Conservation (phyloP, 345 rosid genomes). For the Syzygium jambos region DNA sequence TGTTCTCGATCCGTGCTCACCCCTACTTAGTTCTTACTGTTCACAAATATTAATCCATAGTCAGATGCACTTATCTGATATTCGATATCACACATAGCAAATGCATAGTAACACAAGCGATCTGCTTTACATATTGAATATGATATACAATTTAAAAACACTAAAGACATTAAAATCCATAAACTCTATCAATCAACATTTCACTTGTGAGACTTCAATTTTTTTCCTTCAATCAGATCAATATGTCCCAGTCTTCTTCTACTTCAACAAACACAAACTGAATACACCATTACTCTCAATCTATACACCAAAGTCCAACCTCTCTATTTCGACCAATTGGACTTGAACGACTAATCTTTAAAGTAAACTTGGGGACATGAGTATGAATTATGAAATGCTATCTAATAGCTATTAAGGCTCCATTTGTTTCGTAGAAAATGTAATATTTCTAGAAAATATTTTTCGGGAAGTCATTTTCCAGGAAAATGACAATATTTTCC, state of each 20-base stretch:
- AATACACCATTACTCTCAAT: neutral
- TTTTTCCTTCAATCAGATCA: neutral
- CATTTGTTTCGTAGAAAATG: too few relatives aligned
- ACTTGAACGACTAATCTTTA: neutral
- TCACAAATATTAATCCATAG: neutral
- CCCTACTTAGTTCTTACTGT: neutral
- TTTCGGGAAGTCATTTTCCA: too few relatives aligned
- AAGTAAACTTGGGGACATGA: neutral
- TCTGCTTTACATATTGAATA: neutral
- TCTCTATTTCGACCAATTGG: neutral
- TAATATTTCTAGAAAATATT: too few relatives aligned
- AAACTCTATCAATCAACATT: neutral
- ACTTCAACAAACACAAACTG: accelerated
- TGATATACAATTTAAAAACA: neutral
- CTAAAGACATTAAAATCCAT: neutral
- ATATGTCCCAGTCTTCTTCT: neutral
- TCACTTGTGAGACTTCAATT: neutral
- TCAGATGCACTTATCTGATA: neutral
- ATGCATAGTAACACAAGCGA: neutral
- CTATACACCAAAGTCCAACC: neutral
- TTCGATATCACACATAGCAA: neutral
- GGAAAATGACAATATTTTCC: too few relatives aligned
- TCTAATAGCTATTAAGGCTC: neutral
- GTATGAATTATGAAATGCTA: neutral
- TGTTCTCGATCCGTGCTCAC: neutral